Base-by-base conservation (phyloP, 1,284 basidiomycete species). In the Puccinia hordei region DNA sequence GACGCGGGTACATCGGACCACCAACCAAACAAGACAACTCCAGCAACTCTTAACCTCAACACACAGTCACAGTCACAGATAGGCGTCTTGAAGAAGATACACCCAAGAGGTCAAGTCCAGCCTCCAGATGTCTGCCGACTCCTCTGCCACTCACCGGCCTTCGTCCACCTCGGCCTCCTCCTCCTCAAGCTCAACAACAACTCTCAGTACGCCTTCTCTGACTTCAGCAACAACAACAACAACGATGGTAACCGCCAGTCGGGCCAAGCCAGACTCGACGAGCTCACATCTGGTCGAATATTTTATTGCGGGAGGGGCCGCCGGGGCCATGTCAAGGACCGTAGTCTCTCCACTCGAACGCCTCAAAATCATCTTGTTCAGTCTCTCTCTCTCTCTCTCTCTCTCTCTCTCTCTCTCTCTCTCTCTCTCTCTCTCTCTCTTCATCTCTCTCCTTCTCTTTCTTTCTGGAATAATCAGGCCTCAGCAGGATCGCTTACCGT, bases 341-440 rank as follows among this genome's bases (percentile, higher is more conserved):
- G 92, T 97, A 41, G 95, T 98, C 71, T 92, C 91, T 82, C 95
- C 95, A 19, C 86, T 98, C 22, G 95, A 98, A 85, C 87, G 95
- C 78, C 87, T 98, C 73, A 98, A 98, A 87, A 98, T 98, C 84
- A 97, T 98, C 82, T 92, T 96, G 94, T 95, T 84, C 8, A 84
- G 91, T 86, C 33, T 17, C 15, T 17, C 1, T 73, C 10, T 30
- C 55, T 35, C 24, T 49, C 17, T 49, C 19, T n/a, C 49, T 38
- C 17, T 3, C 46, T 30, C 12, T 33, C n/a, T 35, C 9, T n/a
- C 38, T 35, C 9, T 55, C 55, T 57, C 3, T 59, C 89, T 68
- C 72, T 65, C 13, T 53, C 53, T 12, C 15, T 33, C 53, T 53
- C 24, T 72, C 53, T 55, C 33, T 51, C 33, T 53, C 15, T 30